These are phyloP conservation scores for Mrakia hoshinonis DNA, from an alignment of 768 basidiomycete genomes.

Conservation along the genomic window DNA sequence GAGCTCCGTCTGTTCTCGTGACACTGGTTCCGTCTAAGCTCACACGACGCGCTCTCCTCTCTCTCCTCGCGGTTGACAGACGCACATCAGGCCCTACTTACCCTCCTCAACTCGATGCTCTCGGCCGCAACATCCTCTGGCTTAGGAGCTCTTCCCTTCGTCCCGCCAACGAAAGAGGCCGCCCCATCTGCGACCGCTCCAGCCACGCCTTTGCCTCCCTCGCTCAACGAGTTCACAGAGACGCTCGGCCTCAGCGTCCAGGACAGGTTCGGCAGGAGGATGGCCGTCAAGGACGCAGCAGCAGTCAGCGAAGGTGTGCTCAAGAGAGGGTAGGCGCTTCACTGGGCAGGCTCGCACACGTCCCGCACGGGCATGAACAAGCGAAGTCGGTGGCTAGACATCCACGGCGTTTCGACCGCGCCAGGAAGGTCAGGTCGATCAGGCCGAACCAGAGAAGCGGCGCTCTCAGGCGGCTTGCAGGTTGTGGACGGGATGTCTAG, in stretches of 20 bases:
- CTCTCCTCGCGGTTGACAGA: background rate
- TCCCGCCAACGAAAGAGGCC: no score
- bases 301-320: background rate
- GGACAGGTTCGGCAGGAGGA: background rate
- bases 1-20: no score
- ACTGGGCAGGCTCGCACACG: no score
- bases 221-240: slow-evolving; percentile 4
- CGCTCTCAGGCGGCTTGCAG: no score
- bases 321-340: background rate
- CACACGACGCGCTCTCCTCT: background rate
- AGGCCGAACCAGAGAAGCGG: no score
- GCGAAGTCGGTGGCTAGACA: no score
- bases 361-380: no score
- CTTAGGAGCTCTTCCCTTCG: background rate
- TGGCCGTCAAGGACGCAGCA: slow-evolving; percentile 10
- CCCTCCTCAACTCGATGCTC: background rate
- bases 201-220: background rate
- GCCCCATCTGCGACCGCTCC: background rate
- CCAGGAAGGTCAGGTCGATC: no score
- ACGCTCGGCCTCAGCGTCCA: background rate
- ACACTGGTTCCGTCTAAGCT: background rate
- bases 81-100: background rate
- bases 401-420: no score
- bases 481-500: no score
- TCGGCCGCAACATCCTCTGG: background rate